Evolutionary conservation across 2,329 filamentous ascomycete genomes (phyloP).

Genomic region (Phialocephala sp.): DNA sequence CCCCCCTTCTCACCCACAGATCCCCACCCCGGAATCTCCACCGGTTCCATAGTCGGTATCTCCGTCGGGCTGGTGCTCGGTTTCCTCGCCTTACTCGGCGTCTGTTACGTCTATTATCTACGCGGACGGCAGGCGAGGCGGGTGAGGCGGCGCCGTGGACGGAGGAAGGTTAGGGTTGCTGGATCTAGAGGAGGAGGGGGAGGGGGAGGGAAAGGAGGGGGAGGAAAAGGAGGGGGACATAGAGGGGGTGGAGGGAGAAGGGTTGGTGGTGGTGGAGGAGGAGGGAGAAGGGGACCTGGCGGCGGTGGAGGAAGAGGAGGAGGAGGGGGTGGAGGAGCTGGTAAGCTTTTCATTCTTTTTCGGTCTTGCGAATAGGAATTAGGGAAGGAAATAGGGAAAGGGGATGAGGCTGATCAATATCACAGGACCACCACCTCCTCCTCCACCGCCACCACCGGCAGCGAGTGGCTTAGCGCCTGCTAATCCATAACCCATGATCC

Average conservation of each 20-base stretch:
- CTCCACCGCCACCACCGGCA: background rate
- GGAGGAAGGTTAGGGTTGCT: background rate
- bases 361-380: background rate
- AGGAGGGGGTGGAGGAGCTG: background rate
- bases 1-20: background rate
- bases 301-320: too few relatives aligned
- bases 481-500: background rate
- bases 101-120: slow-evolving; percentile 32
- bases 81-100: slow-evolving; percentile 23
- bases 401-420: background rate
- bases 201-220: slow-evolving; percentile 9
- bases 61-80: slow-evolving; percentile 27
- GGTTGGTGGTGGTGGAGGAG: slow-evolving; percentile 5
- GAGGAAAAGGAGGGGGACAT: background rate
- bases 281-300: background rate
- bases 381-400: background rate
- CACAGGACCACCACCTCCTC: background rate
- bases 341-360: background rate
- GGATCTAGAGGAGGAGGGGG: slow-evolving; percentile 15
- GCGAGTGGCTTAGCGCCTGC: background rate
- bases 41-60: slow-evolving; percentile 30
- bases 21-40: slow-evolving; percentile 21
- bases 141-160: background rate
- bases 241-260: slow-evolving; percentile 10
- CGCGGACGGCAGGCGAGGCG: slow-evolving; percentile 16